A percentile compares a stretch with the other conserved stretches of the same genome.
These are phyloP conservation scores for Fusarium sp. DNA, from an alignment of 2,329 filamentous ascomycete species.

Conservation along the genomic window DNA sequence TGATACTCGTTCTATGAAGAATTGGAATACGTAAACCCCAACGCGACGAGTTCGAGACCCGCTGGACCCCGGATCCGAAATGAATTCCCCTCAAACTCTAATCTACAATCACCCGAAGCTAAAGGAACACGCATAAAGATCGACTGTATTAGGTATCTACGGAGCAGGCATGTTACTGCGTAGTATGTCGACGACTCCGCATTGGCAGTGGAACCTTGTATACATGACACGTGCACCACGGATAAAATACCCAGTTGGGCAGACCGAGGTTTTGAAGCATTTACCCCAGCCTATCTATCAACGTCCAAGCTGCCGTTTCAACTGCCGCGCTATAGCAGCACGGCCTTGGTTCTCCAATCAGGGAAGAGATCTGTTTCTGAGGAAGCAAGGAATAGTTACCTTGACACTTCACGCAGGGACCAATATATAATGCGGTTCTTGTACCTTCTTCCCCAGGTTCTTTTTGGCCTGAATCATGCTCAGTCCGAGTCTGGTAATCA, in stretches of 20 bases:
- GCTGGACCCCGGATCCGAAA: too few relatives aligned
- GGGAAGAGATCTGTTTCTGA: slow-evolving; percentile 21
- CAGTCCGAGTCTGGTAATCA: not conserved
- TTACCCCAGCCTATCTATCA: not conserved
- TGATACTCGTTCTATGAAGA: too few relatives aligned
- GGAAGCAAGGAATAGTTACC: not conserved
- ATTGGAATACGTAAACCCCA: too few relatives aligned
- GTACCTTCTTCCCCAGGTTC: not conserved
- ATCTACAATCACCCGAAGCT: too few relatives aligned
- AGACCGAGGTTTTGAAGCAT: slow-evolving; percentile 25
- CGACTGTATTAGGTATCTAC: too few relatives aligned
- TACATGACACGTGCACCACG: slow-evolving; percentile 15
- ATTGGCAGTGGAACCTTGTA: not conserved
- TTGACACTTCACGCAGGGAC: slow-evolving; percentile 19
- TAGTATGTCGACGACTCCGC: not conserved
- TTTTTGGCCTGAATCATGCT: not conserved
- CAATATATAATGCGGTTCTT: slow-evolving; percentile 19
- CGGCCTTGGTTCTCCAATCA: not conserved
- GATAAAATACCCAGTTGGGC: slow-evolving; percentile 17
- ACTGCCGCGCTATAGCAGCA: slow-evolving; percentile 16
- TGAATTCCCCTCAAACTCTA: too few relatives aligned
- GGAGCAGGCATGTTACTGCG: too few relatives aligned
- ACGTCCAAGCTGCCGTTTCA: not conserved
- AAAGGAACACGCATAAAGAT: not conserved
- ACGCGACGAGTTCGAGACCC: too few relatives aligned